phyloP scores from a whole-genome alignment of 176 grass and related monocot species.

The Alloteropsis semialata region DNA sequence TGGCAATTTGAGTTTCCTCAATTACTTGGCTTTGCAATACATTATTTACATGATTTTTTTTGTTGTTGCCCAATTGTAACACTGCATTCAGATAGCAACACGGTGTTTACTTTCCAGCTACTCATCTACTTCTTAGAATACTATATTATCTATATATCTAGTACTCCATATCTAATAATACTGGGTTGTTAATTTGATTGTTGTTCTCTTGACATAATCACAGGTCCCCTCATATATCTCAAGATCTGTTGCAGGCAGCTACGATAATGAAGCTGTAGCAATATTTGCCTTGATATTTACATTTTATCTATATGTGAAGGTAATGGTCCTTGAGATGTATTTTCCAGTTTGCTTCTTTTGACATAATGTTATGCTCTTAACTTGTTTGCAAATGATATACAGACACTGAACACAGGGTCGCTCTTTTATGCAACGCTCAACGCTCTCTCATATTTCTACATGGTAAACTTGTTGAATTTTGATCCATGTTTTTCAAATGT shows the following conservation, averaged over 20 bases:
- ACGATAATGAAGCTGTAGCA: conserved; percentile 99
- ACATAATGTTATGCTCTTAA: conserved; percentile 24
- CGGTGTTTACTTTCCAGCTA: conserved; percentile 15
- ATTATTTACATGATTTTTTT: neutral
- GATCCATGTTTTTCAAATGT: conserved; percentile 7
- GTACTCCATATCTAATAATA: neutral
- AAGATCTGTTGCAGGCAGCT: conserved; percentile 97
- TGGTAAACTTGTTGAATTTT: conserved; percentile 62
- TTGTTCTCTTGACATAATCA: conserved; percentile 20
- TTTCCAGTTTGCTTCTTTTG: conserved; percentile 13
- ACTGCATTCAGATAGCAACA: conserved; percentile 6
- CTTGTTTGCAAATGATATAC: conserved; percentile 38
- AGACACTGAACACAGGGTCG: conserved; percentile 97
- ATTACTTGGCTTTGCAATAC: conserved; percentile 21
- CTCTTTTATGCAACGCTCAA: conserved; percentile 98
- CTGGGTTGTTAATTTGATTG: conserved; percentile 4
- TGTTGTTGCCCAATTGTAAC: neutral
- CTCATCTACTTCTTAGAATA: neutral
- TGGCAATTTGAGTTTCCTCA: neutral
- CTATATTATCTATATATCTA: neutral
- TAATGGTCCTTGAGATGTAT: conserved; percentile 30
- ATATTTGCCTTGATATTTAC: conserved; percentile 98
- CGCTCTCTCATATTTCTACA: conserved; percentile 98
- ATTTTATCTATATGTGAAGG: conserved; percentile 99
- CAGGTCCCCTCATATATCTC: conserved; percentile 99